Evolutionary conservation across 140 eudicot genomes (phyloP), one percentile per base, ranked within the genome.

Genomic region (Senecio squalidus): DNA sequence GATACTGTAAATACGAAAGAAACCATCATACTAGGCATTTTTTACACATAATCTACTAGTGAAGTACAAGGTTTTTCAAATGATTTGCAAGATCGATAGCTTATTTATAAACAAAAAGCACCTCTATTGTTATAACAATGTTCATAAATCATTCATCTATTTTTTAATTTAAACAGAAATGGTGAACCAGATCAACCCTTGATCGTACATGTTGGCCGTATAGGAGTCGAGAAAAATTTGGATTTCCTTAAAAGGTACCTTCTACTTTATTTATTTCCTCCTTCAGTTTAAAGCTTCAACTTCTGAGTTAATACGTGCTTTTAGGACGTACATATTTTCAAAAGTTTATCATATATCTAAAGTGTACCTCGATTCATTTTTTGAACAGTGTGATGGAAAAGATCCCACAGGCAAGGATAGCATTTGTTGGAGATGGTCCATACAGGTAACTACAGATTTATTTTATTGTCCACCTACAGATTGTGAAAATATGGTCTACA

Each of bases 141-240:
- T 24, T 15, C 20, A 0, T 36, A 27, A 44, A 52, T 15, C 20
- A 5, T 59, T 41, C 26, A 21, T 20, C 4, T 33, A 9, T 6
- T 71, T 64, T 55, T 13, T 46, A 22, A 43, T 43, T 23, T 5
- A 54, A 78, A 62, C 76, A 89, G 97, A 51, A 55, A 82, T 25
- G 97, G 97, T 15, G 97, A 89, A 55, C 89, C 95, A 26, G 93
- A 89, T 24, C 69, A 70, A 47, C 97, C 97, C 27, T 73, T 85
- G 73, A 85, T 89, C 40, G 95, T 90, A 41, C 97, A 90, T 56
- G 97, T 90, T 57, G 97, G 97, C 1, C 82, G 97, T 38, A 68
- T 90, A 43, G 97, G 97, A 65, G 93, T 86, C n/a, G 97, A 90
- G 77, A 90, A 90, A 74, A 90, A 89, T 69, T 72, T 90, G 48